Evolutionary conservation across 371 early-diverging fungal species (phyloP), one percentile per base, ranked within the genome.

Genomic region (Batkoa obscura): DNA sequence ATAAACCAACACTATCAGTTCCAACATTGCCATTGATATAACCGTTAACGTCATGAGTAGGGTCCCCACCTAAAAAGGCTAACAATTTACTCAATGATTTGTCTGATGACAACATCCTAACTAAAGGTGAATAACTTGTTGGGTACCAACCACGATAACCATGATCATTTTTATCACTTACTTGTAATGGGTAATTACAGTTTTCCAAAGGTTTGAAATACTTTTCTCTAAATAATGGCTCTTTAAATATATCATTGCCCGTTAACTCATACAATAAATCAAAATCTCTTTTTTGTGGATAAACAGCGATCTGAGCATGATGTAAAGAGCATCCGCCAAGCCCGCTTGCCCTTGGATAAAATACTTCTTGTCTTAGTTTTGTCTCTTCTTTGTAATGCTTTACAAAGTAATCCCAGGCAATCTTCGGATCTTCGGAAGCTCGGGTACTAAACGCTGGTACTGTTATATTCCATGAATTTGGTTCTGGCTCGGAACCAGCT

Each of bases 251-350:
- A 3, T 9, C 9, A 32, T 53, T 32, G 4, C 41, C 41, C 35
- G 53, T 53, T 13, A 41, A 8, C 39, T 12, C 3, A 38, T 39
- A 17, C 35, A 53, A 8, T 17, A 37, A 9, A 13, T 36, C 53
- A 23, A 53, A 53, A 39, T 53, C 53, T 3, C 53, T 10, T n/a
- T n/a, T 8, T 4, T 53, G n/a, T 8, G 56, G 56, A 45, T 55
- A 55, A 8, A 55, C n/a, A 30, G 42, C 23, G 6, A 53, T 35
- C 53, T 41, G 38, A 23, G 9, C 37, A 30, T 53, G 34, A 12
- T 31, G 13, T n/a, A 35, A 35, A 36, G 35, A 3, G 8, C 35
- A 31, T 35, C 50, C 50, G n/a, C 53, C 53, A 6, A 53, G 9
- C 30, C 30, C 38, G 2, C 13, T 6, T 9, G 23, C 53, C 31